Base-by-base conservation (phyloP, 768 basidiomycete genomes). In the Pseudohyphozyma bogoriensis region DNA sequence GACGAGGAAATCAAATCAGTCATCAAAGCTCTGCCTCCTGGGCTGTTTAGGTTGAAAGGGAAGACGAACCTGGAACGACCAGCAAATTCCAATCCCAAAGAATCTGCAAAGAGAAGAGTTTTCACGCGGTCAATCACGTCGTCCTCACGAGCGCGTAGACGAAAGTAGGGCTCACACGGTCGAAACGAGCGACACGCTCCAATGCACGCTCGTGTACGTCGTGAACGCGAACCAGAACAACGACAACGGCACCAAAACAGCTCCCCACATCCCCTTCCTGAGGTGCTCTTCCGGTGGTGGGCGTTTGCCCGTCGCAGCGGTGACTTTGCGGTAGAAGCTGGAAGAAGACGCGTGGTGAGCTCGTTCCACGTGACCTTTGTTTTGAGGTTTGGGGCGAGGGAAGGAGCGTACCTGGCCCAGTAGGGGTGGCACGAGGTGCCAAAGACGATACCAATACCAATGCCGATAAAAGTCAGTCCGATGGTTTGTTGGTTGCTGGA, bases 31-130 rank as follows among this genome's bases (percentile, higher is more conserved):
- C n/a, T n/a, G n/a, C n/a, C n/a, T n/a, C n/a, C n/a, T n/a, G n/a
- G n/a, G n/a, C n/a, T n/a, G n/a, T n/a, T n/a, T n/a, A n/a, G n/a
- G n/a, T n/a, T n/a, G n/a, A n/a, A n/a, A n/a, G n/a, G n/a, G n/a
- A n/a, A n/a, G n/a, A n/a, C n/a, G n/a, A 18, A 37, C 40, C 4
- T 51, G 45, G 55, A 72, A 73, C 13, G 57, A 40, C 64, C 81
- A 86, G 68, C 78, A 74, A 46, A 80, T 73, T 5, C 83, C 85
- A 1, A 79, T 74, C 28, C 81, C 81, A 62, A 82, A 79, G 7
- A 58, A 80, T 69, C 60, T 42, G 55, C 29, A 39, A 32, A 12
- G 3, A n/a, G n/a, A n/a, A n/a, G n/a, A n/a, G n/a, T n/a, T n/a
- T n/a, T n/a, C n/a, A n/a, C n/a, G n/a, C n/a, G n/a, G n/a, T n/a